Conservation (phyloP, 768 basidiomycete species). For the Mycena filopes region DNA sequence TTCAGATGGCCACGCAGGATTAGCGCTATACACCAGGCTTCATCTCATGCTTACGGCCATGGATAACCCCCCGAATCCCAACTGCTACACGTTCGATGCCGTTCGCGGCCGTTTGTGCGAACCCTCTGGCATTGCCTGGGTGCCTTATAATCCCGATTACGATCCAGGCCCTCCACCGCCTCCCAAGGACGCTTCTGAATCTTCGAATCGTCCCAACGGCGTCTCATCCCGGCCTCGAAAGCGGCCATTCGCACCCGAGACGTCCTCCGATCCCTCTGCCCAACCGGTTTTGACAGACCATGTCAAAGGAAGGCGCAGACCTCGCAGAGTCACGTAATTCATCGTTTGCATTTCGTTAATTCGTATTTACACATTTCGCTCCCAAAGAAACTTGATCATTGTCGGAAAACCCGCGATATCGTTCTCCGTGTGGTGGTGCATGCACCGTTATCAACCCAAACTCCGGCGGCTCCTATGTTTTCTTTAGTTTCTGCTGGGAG, state of each 20-base stretch:
- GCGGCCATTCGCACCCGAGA: background rate
- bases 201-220: background rate
- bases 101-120: constrained; percentile 59
- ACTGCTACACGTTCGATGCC: constrained; percentile 69
- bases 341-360: constrained; percentile 12
- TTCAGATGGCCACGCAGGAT: constrained; percentile 78
- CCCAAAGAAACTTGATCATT: constrained; percentile 23
- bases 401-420: constrained; percentile 44
- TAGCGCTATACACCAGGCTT: constrained; percentile 61
- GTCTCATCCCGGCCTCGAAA: constrained; percentile 3
- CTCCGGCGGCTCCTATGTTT: constrained; percentile 55
- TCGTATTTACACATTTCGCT: background rate
- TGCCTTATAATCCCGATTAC: constrained; percentile 70
- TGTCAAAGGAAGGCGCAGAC: no score
- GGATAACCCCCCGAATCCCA: constrained; percentile 45
- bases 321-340: background rate
- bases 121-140: constrained; percentile 60
- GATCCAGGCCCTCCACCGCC: constrained; percentile 78
- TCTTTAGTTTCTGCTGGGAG: background rate
- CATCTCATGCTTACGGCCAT: constrained; percentile 51
- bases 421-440: constrained; percentile 49
- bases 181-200: constrained; percentile 36
- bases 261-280: background rate
- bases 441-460: constrained; percentile 67
- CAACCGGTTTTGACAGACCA: background rate